Percentiles rank a stretch among this genome's conserved stretches.
Evolutionary conservation across 75 land plant species (phyloP).

Genomic region (Pseudotsuga menziesii): DNA sequence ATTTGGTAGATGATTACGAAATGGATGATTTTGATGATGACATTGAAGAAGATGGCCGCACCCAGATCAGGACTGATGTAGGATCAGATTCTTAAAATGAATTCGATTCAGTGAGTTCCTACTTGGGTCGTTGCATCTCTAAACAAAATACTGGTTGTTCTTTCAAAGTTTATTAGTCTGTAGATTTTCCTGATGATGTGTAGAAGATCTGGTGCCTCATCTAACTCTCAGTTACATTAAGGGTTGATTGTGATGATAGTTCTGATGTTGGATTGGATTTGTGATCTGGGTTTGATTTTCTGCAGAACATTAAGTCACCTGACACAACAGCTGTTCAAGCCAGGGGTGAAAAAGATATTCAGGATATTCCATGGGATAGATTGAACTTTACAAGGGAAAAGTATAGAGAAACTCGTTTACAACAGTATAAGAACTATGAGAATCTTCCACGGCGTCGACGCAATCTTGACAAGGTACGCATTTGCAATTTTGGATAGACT

Average conservation of each 20-base stretch:
- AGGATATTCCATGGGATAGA: conserved; percentile 91
- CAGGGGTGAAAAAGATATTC: conserved; percentile 87
- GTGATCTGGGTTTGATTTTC: not conserved
- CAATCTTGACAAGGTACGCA: conserved; percentile 60
- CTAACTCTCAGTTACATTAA: too few species aligned
- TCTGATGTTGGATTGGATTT: not conserved
- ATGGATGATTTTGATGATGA: conserved; percentile 1
- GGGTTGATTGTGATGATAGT: not conserved
- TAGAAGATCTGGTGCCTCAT: not conserved
- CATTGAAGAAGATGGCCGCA: not conserved
- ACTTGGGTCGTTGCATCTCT: not conserved
- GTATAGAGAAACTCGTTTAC: conserved; percentile 73
- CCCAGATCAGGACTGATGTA: not conserved
- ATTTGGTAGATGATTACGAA: not conserved
- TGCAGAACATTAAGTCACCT: conserved; percentile 36
- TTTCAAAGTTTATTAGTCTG: not conserved
- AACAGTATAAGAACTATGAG: conserved; percentile 84
- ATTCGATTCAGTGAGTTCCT: not conserved
- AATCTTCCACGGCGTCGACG: conserved; percentile 43
- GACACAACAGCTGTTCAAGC: conserved; percentile 86
- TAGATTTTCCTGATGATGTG: not conserved
- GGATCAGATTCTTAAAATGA: not conserved
- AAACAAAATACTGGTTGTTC: not conserved
- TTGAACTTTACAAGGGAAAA: conserved; percentile 67
- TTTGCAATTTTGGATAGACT: not conserved